phyloP scores from a whole-genome alignment of 208 protist species.

The Porcisia hertigi region DNA sequence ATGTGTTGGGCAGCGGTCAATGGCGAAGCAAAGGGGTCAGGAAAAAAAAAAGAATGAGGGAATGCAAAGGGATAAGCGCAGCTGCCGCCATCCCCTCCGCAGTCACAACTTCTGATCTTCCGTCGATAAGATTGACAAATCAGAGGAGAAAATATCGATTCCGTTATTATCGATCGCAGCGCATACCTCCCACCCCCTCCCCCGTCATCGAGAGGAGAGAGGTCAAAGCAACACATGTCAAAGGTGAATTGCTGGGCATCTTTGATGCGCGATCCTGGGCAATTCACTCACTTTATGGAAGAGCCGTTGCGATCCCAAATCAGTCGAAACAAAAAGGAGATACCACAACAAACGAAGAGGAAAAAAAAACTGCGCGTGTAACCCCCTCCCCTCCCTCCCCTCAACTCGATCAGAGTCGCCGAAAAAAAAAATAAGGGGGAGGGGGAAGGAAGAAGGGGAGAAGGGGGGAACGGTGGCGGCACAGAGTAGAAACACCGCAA shows the following conservation, averaged over 20 bases:
- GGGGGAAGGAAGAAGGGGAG: neutral
- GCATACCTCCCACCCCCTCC: too few species aligned
- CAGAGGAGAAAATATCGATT: neutral
- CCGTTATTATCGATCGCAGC: neutral
- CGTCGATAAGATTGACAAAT: neutral
- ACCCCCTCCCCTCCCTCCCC: neutral
- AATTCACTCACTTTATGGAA: neutral
- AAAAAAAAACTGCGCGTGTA: neutral
- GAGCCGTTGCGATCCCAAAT: neutral
- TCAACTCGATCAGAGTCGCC: neutral
- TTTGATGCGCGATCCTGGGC: too few species aligned
- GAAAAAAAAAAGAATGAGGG: neutral
- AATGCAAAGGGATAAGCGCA: neutral
- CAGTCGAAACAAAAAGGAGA: neutral
- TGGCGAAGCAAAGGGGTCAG: neutral
- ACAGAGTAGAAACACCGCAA: neutral
- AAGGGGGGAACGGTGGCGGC: neutral
- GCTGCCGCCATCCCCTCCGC: neutral
- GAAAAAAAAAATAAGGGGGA: constrained; percentile 3
- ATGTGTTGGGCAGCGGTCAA: neutral
- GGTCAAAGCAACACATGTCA: neutral
- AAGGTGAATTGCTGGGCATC: too few species aligned
- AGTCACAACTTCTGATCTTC: neutral
- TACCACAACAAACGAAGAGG: neutral
- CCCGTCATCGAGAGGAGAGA: too few species aligned